Evolutionary conservation across 1,284 basidiomycete species (phyloP).

Genomic region (Singerocomus rubriflavus): DNA sequence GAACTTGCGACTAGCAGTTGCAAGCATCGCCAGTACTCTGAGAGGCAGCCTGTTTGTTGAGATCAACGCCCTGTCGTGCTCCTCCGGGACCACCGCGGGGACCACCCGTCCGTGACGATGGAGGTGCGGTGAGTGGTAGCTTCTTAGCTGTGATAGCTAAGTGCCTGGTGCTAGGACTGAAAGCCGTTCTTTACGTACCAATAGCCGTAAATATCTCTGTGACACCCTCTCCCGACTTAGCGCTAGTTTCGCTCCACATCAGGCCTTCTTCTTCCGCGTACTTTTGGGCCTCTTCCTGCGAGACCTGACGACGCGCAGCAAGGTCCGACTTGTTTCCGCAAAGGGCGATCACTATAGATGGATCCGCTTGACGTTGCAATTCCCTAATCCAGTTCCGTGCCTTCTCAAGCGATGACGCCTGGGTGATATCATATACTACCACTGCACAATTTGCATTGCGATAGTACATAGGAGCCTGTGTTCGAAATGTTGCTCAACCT

Average conservation of each 20-base stretch:
- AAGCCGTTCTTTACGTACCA: slow-evolving; percentile 41
- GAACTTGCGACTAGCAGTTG: slow-evolving; percentile 56
- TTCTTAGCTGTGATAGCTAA: slow-evolving; percentile 64
- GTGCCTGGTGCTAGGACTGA: neutral
- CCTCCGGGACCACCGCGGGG: slow-evolving; percentile 43
- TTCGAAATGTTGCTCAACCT: slow-evolving; percentile 2
- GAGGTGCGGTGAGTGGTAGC: slow-evolving; percentile 70
- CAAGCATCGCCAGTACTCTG: slow-evolving; percentile 59
- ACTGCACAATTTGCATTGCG: slow-evolving; percentile 87
- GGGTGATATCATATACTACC: slow-evolving; percentile 87
- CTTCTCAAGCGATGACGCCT: slow-evolving; percentile 87
- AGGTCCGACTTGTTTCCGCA: slow-evolving; percentile 96
- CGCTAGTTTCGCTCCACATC: slow-evolving; percentile 95
- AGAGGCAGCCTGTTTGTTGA: slow-evolving; percentile 59
- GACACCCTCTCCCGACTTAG: slow-evolving; percentile 91
- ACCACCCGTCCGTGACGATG: slow-evolving; percentile 53
- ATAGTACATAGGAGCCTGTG: slow-evolving; percentile 89
- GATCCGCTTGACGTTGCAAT: slow-evolving; percentile 95
- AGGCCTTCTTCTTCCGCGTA: slow-evolving; percentile 94
- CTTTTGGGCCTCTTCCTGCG: slow-evolving; percentile 84
- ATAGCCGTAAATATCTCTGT: slow-evolving; percentile 86
- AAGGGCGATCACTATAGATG: slow-evolving; percentile 92
- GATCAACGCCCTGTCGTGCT: slow-evolving; percentile 63
- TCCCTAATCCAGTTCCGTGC: slow-evolving; percentile 96
- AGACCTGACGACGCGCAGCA: slow-evolving; percentile 75